These are phyloP conservation scores for Oryza brachyantha DNA, from an alignment of 176 grass and related monocot genomes.

Conservation along the genomic window DNA sequence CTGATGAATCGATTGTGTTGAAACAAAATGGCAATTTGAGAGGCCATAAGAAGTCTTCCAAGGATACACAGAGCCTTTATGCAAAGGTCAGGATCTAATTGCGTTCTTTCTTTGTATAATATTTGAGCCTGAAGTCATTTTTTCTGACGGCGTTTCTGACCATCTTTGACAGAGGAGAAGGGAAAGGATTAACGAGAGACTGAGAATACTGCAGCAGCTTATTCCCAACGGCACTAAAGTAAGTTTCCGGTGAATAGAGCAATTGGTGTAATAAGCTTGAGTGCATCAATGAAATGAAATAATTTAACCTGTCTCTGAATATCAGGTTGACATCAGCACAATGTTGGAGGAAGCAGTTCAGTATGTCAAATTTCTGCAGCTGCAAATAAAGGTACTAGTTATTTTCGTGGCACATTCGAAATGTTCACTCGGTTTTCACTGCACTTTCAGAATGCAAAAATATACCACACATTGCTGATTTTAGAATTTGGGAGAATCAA, in stretches of 20 bases:
- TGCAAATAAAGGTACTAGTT: conserved; percentile 40
- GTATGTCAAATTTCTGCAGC: conserved; percentile 45
- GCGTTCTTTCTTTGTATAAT: background rate
- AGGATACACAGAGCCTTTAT: conserved; percentile 31
- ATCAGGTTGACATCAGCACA: conserved; percentile 54
- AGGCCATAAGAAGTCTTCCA: conserved; percentile 10
- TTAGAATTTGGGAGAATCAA: background rate
- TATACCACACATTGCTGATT: background rate
- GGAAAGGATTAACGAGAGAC: conserved; percentile 41
- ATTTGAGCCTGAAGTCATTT: background rate
- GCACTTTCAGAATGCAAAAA: background rate
- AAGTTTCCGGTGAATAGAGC: background rate
- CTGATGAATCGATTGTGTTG: conserved; percentile 4
- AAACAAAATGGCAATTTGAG: conserved; percentile 12
- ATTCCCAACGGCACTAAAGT: conserved; percentile 50
- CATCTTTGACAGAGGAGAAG: conserved; percentile 34
- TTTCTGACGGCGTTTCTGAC: conserved; percentile 14
- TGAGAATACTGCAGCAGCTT: conserved; percentile 30
- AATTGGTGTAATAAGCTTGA: background rate
- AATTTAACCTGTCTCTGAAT: background rate
- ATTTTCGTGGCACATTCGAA: background rate
- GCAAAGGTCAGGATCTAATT: conserved; percentile 27
- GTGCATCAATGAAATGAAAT: background rate
- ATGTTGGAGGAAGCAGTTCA: conserved; percentile 53
- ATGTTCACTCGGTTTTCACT: background rate